Conservation (phyloP, 352 stramenopile genomes). For the Stramenopiles sp. region DNA sequence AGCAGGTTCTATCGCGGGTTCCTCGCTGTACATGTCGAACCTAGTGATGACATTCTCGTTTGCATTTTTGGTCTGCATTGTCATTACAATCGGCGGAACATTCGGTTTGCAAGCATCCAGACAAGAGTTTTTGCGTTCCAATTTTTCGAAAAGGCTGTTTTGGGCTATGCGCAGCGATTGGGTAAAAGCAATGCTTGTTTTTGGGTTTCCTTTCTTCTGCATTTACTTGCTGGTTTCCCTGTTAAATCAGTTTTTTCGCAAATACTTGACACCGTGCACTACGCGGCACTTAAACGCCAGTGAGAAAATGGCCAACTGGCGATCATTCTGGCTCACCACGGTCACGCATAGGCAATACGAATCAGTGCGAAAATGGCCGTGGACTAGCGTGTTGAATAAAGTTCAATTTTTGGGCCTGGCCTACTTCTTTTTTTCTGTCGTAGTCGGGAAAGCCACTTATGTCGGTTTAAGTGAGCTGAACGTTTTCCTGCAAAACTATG, state of each 20-base stretch:
- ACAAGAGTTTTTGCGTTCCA: background rate
- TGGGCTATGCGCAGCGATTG: slow-evolving; percentile 15
- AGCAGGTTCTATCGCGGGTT: slow-evolving; percentile 29
- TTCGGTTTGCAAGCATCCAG: slow-evolving; percentile 15
- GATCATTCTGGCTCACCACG: slow-evolving; percentile 22
- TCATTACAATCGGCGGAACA: too few relatives aligned
- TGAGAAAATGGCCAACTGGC: slow-evolving; percentile 23
- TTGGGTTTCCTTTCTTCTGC: slow-evolving; percentile 24
- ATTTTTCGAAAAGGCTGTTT: slow-evolving; percentile 14
- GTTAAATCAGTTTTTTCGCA: slow-evolving; percentile 30
- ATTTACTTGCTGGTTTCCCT: slow-evolving; percentile 29
- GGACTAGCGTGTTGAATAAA: slow-evolving; percentile 26
- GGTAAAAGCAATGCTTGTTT: slow-evolving; percentile 28
- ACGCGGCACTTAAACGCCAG: slow-evolving; percentile 21
- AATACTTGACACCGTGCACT: slow-evolving; percentile 16
- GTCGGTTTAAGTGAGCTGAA: too few relatives aligned
- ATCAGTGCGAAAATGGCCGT: slow-evolving; percentile 15
- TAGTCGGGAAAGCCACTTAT: slow-evolving; percentile 32
- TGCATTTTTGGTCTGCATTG: too few relatives aligned
- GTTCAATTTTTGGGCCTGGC: slow-evolving; percentile 30
- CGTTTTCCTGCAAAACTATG: slow-evolving; percentile 26
- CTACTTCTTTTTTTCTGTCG: slow-evolving; percentile 33
- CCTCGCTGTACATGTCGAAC: slow-evolving; percentile 23
- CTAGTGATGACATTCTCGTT: slow-evolving; percentile 28
- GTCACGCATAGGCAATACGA: slow-evolving; percentile 8